Evolutionary conservation across 2,329 filamentous ascomycete genomes (phyloP).

Genomic region (Zymoseptoria passerinii): DNA sequence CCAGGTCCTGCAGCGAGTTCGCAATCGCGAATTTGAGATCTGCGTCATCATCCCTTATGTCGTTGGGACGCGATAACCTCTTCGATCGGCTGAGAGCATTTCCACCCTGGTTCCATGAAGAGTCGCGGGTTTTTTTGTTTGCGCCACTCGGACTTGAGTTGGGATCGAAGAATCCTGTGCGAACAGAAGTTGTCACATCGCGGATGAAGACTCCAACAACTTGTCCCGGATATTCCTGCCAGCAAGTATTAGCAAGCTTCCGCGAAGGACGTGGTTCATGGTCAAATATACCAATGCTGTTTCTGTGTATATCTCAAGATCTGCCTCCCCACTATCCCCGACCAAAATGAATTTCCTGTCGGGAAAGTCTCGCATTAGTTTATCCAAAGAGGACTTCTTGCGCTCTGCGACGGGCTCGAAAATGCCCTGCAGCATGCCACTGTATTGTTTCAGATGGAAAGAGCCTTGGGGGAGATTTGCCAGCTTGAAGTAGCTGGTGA

Average conservation of each 20-base stretch:
- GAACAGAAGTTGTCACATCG: conserved; percentile 75
- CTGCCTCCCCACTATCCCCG: conserved; percentile 92
- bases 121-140: conserved; percentile 24
- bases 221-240: conserved; percentile 50
- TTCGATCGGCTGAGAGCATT: conserved; percentile 28
- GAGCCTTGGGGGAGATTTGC: conserved; percentile 79
- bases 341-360: conserved; percentile 82
- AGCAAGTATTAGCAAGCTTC: neutral
- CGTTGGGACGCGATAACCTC: conserved; percentile 24
- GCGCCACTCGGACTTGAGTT: conserved; percentile 34
- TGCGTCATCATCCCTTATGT: conserved; percentile 39
- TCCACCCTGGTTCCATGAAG: conserved; percentile 24
- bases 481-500: conserved; percentile 74
- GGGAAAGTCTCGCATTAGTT: conserved; percentile 82
- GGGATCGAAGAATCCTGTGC: conserved; percentile 67
- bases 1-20: conserved; percentile 40
- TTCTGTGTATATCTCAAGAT: conserved; percentile 94
- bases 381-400: conserved; percentile 81
- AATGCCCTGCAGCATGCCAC: conserved; percentile 93
- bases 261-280: neutral
- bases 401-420: conserved; percentile 95
- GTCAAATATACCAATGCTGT: conserved; percentile 62
- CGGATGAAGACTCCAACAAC: conserved; percentile 87
- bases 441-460: conserved; percentile 92
- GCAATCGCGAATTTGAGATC: conserved; percentile 42